Conservation (phyloP, 306 rosid species). For the Biancaea sappan region DNA sequence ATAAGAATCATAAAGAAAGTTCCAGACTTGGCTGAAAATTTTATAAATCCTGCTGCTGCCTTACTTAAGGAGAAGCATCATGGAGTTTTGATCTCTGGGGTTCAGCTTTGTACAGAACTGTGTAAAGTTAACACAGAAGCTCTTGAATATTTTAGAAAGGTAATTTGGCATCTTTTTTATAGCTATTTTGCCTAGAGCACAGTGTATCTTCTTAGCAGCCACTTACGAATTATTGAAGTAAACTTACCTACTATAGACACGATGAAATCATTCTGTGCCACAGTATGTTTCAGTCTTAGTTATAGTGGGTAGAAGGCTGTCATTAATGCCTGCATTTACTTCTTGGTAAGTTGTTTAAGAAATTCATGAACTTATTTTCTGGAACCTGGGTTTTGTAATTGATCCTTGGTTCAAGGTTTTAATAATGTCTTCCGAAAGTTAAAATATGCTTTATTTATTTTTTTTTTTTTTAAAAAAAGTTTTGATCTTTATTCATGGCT, state of each 20-base stretch:
- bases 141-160: constrained; percentile 91
- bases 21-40: constrained; percentile 96
- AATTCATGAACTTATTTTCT: constrained; percentile 21
- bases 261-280: neutral
- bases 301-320: neutral
- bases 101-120: constrained; percentile 98
- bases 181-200: constrained; percentile 9
- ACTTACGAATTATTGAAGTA: constrained; percentile 31
- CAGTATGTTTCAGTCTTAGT: neutral
- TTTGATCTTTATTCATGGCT: constrained; percentile 9
- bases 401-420: neutral
- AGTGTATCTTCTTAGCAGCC: constrained; percentile 1
- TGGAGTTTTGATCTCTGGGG: constrained; percentile 94
- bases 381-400: constrained; percentile 20
- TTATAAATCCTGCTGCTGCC: constrained; percentile 87
- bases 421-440: constrained; percentile 8
- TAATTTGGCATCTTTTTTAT: constrained; percentile 41
- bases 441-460: constrained; percentile 10
- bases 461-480: neutral
- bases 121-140: constrained; percentile 85
- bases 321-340: neutral
- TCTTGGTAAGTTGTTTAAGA: neutral
- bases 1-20: constrained; percentile 96
- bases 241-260: constrained; percentile 18
- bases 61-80: constrained; percentile 98